Conservation (phyloP, 2,329 filamentous ascomycete species). For the Simplicillium aogashimaense region DNA sequence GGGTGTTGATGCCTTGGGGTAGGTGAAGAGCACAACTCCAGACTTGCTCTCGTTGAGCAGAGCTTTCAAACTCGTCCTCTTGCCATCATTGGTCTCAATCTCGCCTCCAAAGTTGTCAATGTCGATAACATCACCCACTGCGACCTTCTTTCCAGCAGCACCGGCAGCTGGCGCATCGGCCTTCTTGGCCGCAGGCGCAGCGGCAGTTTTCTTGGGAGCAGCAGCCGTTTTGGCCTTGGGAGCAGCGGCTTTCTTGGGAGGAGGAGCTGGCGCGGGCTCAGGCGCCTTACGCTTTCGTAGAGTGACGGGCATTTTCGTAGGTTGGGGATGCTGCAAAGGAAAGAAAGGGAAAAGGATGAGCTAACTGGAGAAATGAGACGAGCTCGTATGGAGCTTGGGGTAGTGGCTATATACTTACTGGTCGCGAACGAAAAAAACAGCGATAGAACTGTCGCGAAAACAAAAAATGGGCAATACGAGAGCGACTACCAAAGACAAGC, state of each 20-base stretch:
- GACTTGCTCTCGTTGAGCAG: conserved; percentile 75
- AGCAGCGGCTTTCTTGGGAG: conserved; percentile 29
- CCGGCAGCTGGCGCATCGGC: conserved; percentile 17
- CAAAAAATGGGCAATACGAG: too few species aligned
- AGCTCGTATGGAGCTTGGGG: too few species aligned
- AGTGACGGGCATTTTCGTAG: conserved; percentile 39
- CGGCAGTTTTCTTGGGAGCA: conserved; percentile 27
- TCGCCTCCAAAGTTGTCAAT: conserved; percentile 57
- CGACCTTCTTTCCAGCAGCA: conserved; percentile 26
- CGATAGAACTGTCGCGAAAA: too few species aligned
- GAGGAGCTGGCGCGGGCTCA: conserved; percentile 31
- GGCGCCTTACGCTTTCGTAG: conserved; percentile 53
- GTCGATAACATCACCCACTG: conserved; percentile 44
- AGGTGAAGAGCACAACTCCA: conserved; percentile 89
- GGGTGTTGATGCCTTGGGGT: conserved; percentile 87
- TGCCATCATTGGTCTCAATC: conserved; percentile 76
- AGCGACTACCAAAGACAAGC: too few species aligned
- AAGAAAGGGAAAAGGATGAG: not conserved
- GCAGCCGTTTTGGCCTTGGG: conserved; percentile 28
- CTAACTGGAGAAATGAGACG: too few species aligned
- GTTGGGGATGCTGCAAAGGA: not conserved
- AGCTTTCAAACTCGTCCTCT: conserved; percentile 67
- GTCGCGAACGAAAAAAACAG: too few species aligned
- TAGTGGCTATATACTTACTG: too few species aligned
- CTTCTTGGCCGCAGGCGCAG: conserved; percentile 19